Evolutionary conservation across 495 filamentous ascomycete species (phyloP), one percentile per base, ranked within the genome.

Genomic region (Xylaria grammica): DNA sequence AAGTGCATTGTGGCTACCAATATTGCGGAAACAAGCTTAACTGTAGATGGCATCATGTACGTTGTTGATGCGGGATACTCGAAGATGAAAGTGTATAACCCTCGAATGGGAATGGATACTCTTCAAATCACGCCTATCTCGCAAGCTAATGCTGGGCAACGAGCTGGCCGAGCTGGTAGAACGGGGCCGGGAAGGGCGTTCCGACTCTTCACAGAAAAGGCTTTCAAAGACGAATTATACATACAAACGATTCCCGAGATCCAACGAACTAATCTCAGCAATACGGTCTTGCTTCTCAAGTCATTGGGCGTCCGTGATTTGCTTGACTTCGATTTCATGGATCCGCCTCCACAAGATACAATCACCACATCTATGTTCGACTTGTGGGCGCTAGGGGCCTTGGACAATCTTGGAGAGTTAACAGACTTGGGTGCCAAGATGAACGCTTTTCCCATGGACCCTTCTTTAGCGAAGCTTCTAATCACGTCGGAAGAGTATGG

Each of bases 1-100:
- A 99, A 99, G 72, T 94, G 96, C 65, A 97, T 99, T 61, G 96
- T 99, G 15, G 96, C 96, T 9, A 99, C 96, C 1, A 99, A 99
- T 67, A 98, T 99, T 73, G 96, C 96, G 3, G 96, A 99, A 74
- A 99, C 96, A 0, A 96, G 91, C 81, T 83, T 99, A 79, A 99
- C 96, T 0, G 96, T 99, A 10, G 96, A 99, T 68, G 96, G 96
- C 64, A 98, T 99, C 69, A 97, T 98, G 94, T 99, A 94, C 69
- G 96, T 99, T 56, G 94, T 99, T 36, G 96, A 99, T 73, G 88
- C 91, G 6, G 96, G 96, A 1, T 99, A 91, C 75, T 96, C 93
- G 0, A 99, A 99, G 77, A 82, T 99, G 60, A 99, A 99, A 72
- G 96, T 98, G 13, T 99, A 98, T 79, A 98, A 99, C 69, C 93